Evolutionary conservation across 2,329 filamentous ascomycete species (phyloP).

Genomic region (Paraphaeosphaeria sporulosa): DNA sequence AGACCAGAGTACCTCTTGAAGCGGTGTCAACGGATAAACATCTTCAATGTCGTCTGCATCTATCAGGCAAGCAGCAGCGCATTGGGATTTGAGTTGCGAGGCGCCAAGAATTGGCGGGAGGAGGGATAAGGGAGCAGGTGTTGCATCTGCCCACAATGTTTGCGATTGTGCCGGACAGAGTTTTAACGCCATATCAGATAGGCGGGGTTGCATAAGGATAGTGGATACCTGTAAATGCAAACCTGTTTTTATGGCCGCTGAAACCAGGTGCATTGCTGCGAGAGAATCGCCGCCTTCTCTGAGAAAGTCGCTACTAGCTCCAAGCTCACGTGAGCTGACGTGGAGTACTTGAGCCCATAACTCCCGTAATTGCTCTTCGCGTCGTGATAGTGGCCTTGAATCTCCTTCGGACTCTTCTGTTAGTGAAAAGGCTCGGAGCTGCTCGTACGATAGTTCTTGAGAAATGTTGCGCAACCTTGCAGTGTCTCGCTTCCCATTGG

Average conservation of each 20-base stretch:
- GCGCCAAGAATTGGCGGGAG: not conserved
- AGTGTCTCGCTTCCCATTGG: not conserved
- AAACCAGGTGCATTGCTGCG: conserved; percentile 4
- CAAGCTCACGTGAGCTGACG: not conserved
- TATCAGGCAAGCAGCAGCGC: not conserved
- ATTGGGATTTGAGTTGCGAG: not conserved
- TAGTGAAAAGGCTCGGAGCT: not conserved
- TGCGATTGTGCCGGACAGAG: not conserved
- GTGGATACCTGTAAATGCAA: not conserved
- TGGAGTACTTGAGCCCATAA: conserved; percentile 3
- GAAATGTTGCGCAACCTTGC: not conserved
- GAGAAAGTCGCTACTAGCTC: not conserved
- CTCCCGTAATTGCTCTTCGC: not conserved
- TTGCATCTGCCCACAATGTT: not conserved
- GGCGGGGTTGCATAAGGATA: not conserved
- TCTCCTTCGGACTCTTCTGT: not conserved
- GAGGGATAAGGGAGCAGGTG: not conserved
- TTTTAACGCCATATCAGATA: not conserved
- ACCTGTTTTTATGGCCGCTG: not conserved
- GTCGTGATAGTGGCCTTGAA: not conserved
- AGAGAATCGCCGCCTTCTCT: conserved; percentile 1
- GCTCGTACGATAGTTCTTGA: not conserved
- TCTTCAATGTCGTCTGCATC: not conserved
- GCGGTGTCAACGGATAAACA: not conserved
- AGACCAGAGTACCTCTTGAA: not conserved